Evolutionary conservation across 1,284 basidiomycete genomes (phyloP), one percentile per base, ranked within the genome.

Genomic region (Rhizopogon parksii): DNA sequence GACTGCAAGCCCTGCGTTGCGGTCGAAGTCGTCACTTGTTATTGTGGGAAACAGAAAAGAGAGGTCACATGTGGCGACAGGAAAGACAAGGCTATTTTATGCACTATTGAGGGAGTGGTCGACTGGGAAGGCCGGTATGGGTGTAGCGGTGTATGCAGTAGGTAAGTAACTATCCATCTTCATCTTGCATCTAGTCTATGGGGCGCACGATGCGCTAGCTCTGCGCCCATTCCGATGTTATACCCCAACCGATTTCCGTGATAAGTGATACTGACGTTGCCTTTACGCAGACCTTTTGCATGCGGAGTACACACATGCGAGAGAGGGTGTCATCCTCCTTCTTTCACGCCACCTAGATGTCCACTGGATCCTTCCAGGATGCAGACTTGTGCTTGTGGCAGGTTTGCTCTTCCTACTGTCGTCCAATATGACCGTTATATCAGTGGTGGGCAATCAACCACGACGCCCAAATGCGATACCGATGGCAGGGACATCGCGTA

Each of bases 301-400:
- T 96, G 93, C 60, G 85, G 82, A 1, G 65, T 78, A 12, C 91
- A 95, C 62, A 68, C 62, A 43, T 95, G 92, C 65, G 59, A 77
- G 55, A 78, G 83, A 63, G 59, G 68, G 2, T 87, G 83, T 56
- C 93, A 95, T 68, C 78, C 86, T 0, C 90, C 90, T 11, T 78
- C 81, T 2, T 65, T 73, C 0, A 65, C 59, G 1, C 76, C 83
- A 0, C 72, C 78, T 0, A 68, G 70, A 0, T 96, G 93, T 61
- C 91, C 91, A 0, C 74, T 76, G 35, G 86, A 89, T 0, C 91
- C 92, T 0, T 68, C 71, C 0, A 60, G 76, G 6, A 72, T 94
- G 48, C 78, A 75, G 0, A 79, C 79, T 37, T 96, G 94, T 63
- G 89, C 92, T 0, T 96, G 93, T 57, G 89, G 89, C 9, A 79